phyloP scores from a whole-genome alignment of 805 yeast species.

The Jamesozyma gamospora region DNA sequence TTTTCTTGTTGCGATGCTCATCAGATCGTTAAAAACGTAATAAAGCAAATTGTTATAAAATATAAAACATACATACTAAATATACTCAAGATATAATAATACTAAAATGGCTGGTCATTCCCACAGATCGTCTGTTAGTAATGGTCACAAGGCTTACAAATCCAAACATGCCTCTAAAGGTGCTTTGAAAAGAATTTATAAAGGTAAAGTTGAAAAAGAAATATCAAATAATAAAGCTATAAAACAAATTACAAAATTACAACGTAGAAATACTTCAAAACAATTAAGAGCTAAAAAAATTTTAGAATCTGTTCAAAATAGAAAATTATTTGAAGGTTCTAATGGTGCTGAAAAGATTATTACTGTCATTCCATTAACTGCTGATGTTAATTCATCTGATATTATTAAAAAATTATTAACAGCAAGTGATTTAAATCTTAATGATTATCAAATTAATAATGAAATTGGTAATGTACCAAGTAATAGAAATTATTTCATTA shows the following conservation, averaged over 20 bases:
- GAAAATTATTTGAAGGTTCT: conserved; percentile 70
- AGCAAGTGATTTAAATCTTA: conserved; percentile 28
- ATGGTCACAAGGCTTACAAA: conserved; percentile 83
- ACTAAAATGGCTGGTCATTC: conserved; percentile 60
- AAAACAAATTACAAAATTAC: conserved; percentile 37
- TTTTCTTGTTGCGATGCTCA: conserved; percentile 2
- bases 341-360: conserved; percentile 77
- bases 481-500: conserved; percentile 43
- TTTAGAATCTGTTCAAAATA: conserved; percentile 42
- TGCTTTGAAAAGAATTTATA: conserved; percentile 64
- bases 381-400: conserved; percentile 50
- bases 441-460: conserved; percentile 26
- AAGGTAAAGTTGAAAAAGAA: conserved; percentile 81
- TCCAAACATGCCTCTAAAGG: conserved; percentile 87
- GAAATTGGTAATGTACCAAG: conserved; percentile 31
- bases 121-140: conserved; percentile 77
- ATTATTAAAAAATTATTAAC: conserved; percentile 45
- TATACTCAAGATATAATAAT: not conserved
- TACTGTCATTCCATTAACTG: conserved; percentile 69
- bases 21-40: not conserved
- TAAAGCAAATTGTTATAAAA: not conserved
- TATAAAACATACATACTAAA: not conserved
- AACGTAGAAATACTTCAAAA: conserved; percentile 67
- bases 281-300: conserved; percentile 73
- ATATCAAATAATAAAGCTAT: conserved; percentile 28